These are phyloP conservation scores for Drechslerella coelobrocha DNA, from an alignment of 2,329 filamentous ascomycete species.

Conservation along the genomic window DNA sequence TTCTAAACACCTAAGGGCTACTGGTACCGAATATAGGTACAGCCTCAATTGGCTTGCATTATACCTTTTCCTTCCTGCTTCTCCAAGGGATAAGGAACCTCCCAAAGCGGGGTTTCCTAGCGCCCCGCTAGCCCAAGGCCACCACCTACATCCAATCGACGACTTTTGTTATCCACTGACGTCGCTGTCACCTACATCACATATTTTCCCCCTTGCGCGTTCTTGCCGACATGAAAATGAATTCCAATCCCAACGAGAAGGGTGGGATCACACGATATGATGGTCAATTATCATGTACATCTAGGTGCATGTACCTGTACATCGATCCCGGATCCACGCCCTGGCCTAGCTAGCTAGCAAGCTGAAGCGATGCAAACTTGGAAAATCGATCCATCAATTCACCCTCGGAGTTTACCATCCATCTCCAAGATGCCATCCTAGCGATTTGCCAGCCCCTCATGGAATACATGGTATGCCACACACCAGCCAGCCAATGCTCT, in stretches of 20 bases:
- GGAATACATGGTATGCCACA: slow-evolving; percentile 27
- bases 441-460: slow-evolving; percentile 23
- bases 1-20: background rate
- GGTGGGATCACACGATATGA: slow-evolving; percentile 1
- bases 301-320: background rate
- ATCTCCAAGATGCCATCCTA: background rate
- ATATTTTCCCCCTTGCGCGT: slow-evolving; percentile 22
- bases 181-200: slow-evolving; percentile 11
- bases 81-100: slow-evolving; percentile 28
- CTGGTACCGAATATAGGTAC: slow-evolving; percentile 31
- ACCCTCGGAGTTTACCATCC: slow-evolving; percentile 34
- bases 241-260: slow-evolving; percentile 11
- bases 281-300: too few species aligned
- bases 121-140: slow-evolving; percentile 6
- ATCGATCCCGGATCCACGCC: too few species aligned
- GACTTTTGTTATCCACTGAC: slow-evolving; percentile 17
- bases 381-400: background rate
- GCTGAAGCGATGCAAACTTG: background rate
- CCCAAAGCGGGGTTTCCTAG: slow-evolving; percentile 29
- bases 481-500: slow-evolving; percentile 8
- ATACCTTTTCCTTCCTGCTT: background rate
- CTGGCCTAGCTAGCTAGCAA: background rate
- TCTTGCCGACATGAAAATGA: slow-evolving; percentile 21
- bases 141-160: slow-evolving; percentile 11
- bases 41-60: slow-evolving; percentile 51